A percentile compares a stretch with the other conserved stretches of the same genome.
These are phyloP conservation scores for Serendipita sp. DNA, from an alignment of 768 basidiomycete genomes.

Conservation along the genomic window DNA sequence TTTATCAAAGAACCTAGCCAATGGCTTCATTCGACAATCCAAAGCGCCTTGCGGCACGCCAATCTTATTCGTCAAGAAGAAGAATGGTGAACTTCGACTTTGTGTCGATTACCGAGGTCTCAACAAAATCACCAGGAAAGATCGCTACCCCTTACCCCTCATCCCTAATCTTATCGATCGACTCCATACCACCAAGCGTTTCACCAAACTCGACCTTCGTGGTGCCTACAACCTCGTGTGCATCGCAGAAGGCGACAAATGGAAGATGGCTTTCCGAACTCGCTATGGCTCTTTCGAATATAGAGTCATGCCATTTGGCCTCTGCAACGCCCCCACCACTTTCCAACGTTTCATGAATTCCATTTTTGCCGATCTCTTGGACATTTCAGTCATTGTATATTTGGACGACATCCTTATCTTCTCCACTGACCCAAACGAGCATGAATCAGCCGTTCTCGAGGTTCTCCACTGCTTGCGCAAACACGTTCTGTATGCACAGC, in stretches of 20 bases:
- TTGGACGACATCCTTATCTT: slow-evolving; percentile 32
- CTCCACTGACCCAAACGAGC: slow-evolving; percentile 22
- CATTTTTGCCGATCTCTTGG: slow-evolving; percentile 24
- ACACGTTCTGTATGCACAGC: slow-evolving; percentile 21
- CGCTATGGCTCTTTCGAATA: slow-evolving; percentile 28
- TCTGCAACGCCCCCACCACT: slow-evolving; percentile 24
- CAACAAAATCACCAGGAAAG: slow-evolving; percentile 24
- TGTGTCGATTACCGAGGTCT: slow-evolving; percentile 18
- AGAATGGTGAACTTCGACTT: slow-evolving; percentile 20
- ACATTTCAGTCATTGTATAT: slow-evolving; percentile 27
- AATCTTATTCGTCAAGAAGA: slow-evolving; percentile 19
- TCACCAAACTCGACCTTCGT: slow-evolving; percentile 24
- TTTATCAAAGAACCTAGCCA: slow-evolving; percentile 22
- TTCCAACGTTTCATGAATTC: slow-evolving; percentile 31
- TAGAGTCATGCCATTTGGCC: slow-evolving; percentile 26
- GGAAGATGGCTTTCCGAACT: slow-evolving; percentile 28
- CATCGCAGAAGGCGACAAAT: slow-evolving; percentile 26
- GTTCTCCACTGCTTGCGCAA: slow-evolving; percentile 22
- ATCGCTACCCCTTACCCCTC: slow-evolving; percentile 21
- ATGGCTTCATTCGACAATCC: slow-evolving; percentile 23
- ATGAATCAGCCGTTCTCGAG: slow-evolving; percentile 20
- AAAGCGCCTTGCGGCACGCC: slow-evolving; percentile 17
- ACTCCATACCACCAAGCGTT: slow-evolving; percentile 13
- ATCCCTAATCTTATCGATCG: slow-evolving; percentile 24
- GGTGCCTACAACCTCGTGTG: slow-evolving; percentile 29